Evolutionary conservation across 179 eudicot species (phyloP).

Genomic region (Silene vulgaris): DNA sequence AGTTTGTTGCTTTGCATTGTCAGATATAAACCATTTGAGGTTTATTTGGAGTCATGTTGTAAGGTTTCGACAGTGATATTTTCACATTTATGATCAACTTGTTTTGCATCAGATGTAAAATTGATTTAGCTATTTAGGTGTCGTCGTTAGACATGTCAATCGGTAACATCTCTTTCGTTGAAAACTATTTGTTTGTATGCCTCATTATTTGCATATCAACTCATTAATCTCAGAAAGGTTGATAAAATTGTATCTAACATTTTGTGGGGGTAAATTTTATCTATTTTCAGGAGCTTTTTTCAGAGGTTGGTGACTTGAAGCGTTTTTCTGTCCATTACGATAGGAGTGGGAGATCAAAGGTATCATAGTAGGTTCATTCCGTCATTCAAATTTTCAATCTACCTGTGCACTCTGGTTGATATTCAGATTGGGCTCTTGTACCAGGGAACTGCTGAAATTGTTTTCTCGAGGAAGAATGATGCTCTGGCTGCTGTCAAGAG

Average conservation of each 20-base stretch:
- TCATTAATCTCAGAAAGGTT: too few relatives aligned
- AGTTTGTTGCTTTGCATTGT: too few relatives aligned
- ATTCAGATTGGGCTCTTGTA: constrained; percentile 15
- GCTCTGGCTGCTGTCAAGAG: constrained; percentile 48
- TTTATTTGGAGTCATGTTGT: too few relatives aligned
- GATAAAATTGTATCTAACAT: not conserved
- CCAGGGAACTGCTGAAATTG: constrained; percentile 51
- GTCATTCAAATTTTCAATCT: not conserved
- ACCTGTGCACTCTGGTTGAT: not conserved
- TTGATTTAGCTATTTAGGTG: not conserved
- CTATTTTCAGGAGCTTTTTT: constrained; percentile 55
- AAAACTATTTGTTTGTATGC: not conserved
- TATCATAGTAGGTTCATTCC: constrained; percentile 18
- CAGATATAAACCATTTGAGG: too few relatives aligned
- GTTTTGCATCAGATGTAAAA: not conserved
- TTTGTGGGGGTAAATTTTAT: not conserved
- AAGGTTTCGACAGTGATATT: not conserved
- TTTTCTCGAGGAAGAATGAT: constrained; percentile 42
- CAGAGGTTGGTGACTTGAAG: constrained; percentile 76
- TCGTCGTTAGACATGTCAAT: not conserved
- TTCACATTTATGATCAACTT: not conserved
- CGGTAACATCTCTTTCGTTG: not conserved
- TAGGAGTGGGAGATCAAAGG: constrained; percentile 79
- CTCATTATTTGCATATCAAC: not conserved
- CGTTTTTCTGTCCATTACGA: constrained; percentile 58